These are phyloP conservation scores for Dothistroma pini DNA, from an alignment of 2,329 filamentous ascomycete genomes.

Conservation along the genomic window DNA sequence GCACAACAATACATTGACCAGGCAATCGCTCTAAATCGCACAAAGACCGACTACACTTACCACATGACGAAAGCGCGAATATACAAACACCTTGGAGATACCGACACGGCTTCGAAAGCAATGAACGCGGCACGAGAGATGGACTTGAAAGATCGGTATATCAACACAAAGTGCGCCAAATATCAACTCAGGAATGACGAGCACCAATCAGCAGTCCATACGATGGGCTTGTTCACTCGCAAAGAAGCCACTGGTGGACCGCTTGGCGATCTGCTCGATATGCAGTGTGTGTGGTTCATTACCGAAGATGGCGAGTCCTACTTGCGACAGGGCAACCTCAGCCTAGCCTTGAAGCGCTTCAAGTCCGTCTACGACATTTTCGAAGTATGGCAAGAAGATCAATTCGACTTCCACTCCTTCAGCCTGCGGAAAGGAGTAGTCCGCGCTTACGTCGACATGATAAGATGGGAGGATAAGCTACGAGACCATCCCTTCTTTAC, in stretches of 20 bases:
- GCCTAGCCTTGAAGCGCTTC: conserved; percentile 87
- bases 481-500: conserved; percentile 92
- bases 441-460: conserved; percentile 90
- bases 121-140: conserved; percentile 86
- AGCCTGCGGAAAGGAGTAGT: conserved; percentile 96
- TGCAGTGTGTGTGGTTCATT: conserved; percentile 98
- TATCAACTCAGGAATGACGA: conserved; percentile 93
- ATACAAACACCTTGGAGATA: conserved; percentile 83
- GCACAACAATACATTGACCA: conserved; percentile 79
- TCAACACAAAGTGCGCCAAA: conserved; percentile 97
- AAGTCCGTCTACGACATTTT: conserved; percentile 88
- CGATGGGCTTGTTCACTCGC: conserved; percentile 89
- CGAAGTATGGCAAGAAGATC: conserved; percentile 95
- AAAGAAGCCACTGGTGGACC: conserved; percentile 86
- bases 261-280: conserved; percentile 86
- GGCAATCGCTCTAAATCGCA: conserved; percentile 72
- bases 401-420: conserved; percentile 98
- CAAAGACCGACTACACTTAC: conserved; percentile 86
- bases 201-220: conserved; percentile 78
- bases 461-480: conserved; percentile 89
- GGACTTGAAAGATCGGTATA: conserved; percentile 89
- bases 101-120: conserved; percentile 71
- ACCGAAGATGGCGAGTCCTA: conserved; percentile 93
- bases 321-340: conserved; percentile 74
- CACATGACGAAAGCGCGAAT: conserved; percentile 94